These are phyloP conservation scores for Suillus hirtellus DNA, from an alignment of 768 basidiomycete species.

Conservation along the genomic window DNA sequence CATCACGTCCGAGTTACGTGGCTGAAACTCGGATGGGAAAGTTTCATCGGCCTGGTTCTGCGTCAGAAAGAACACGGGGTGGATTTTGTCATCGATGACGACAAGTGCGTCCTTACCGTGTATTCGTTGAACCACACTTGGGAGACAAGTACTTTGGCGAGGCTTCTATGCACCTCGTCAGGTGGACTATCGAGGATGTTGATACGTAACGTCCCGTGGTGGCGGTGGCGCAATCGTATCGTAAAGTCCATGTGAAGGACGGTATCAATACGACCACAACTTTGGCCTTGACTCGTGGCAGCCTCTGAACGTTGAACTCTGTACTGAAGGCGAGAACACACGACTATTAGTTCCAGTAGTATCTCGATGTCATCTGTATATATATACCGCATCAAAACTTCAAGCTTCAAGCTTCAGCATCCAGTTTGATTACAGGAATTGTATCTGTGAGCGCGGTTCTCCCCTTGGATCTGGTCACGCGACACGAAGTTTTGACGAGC, in stretches of 20 bases:
- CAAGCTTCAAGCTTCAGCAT: background rate
- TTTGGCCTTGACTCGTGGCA: background rate
- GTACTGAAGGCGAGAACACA: background rate
- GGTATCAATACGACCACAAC: background rate
- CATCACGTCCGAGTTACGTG: slow-evolving; percentile 1
- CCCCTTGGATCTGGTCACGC: background rate
- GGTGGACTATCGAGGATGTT: background rate
- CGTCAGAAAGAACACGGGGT: background rate
- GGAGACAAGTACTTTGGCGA: background rate
- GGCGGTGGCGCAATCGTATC: background rate
- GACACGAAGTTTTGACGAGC: background rate
- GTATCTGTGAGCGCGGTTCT: background rate
- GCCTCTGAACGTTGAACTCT: background rate
- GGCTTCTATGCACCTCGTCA: background rate
- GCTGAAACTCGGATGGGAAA: background rate
- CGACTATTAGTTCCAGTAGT: background rate
- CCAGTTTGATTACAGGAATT: background rate
- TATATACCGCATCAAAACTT: background rate
- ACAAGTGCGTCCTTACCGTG: background rate
- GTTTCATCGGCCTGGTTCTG: background rate
- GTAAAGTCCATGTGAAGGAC: background rate
- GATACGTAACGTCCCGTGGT: background rate
- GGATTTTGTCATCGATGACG: background rate
- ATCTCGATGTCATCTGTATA: background rate
- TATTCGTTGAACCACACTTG: background rate